Evolutionary conservation across 257 asterid genomes (phyloP).

Genomic region (Haberlea rhodopensis): DNA sequence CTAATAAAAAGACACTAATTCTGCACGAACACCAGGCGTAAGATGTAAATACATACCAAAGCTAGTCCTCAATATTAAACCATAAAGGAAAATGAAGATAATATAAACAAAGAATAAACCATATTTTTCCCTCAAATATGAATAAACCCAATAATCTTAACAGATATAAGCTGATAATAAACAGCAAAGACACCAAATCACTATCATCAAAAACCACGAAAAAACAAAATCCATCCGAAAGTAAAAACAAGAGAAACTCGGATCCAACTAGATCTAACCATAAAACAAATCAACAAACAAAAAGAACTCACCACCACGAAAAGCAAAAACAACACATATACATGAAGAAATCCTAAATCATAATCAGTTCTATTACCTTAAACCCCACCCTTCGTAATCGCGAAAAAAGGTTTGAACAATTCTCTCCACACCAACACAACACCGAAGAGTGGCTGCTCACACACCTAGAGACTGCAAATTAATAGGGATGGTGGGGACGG

Average conservation of each 20-base stretch:
- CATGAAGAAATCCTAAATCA: conserved; percentile 12
- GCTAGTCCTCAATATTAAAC: not conserved
- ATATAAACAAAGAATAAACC: too few relatives aligned
- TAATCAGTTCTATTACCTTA: not conserved
- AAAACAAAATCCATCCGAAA: not conserved
- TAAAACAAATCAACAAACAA: not conserved
- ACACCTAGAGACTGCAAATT: conserved; percentile 12
- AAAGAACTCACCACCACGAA: not conserved
- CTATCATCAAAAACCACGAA: not conserved
- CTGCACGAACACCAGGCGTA: not conserved
- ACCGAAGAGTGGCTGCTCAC: not conserved
- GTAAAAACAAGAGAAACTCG: not conserved
- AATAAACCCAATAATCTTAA: not conserved
- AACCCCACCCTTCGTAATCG: too few relatives aligned
- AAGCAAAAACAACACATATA: conserved; percentile 7
- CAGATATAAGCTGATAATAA: not conserved
- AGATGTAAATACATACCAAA: not conserved
- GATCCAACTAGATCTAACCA: not conserved
- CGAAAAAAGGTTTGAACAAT: not conserved
- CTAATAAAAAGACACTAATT: not conserved
- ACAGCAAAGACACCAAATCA: not conserved
- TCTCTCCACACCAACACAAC: not conserved
- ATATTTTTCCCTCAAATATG: not conserved
- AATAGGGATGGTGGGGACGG: conserved; percentile 16
- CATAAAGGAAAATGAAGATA: not conserved